phyloP scores from a whole-genome alignment of 2,329 filamentous ascomycete species.

The Aspergillus brunneoviolaceus region DNA sequence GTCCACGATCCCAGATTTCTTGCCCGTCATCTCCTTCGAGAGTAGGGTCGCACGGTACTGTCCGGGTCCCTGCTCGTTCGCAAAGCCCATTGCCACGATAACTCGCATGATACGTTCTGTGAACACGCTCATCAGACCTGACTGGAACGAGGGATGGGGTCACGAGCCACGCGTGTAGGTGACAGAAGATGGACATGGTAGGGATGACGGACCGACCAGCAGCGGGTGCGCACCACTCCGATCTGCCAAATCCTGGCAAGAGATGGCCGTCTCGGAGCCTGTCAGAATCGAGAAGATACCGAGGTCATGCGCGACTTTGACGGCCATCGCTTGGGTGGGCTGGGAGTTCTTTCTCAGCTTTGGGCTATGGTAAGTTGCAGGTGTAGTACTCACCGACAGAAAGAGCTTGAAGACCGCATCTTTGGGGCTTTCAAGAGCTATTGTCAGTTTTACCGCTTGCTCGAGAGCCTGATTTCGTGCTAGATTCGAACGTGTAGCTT shows the following conservation, averaged over 20 bases:
- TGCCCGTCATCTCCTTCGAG: slow-evolving; percentile 20
- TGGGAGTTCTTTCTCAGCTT: background rate
- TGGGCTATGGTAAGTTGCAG: background rate
- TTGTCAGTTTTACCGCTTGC: slow-evolving; percentile 15
- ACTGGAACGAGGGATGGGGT: too few species aligned
- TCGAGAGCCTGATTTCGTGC: slow-evolving; percentile 12
- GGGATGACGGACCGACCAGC: slow-evolving; percentile 21
- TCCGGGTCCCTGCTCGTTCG: slow-evolving; percentile 12
- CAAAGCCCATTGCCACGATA: slow-evolving; percentile 19
- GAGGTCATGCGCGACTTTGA: slow-evolving; percentile 22
- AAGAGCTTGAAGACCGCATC: slow-evolving; percentile 23
- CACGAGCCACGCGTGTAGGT: too few species aligned
- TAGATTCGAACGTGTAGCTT: too few species aligned
- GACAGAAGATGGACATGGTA: too few species aligned
- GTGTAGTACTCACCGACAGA: slow-evolving; percentile 11
- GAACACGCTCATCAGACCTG: background rate
- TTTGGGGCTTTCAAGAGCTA: slow-evolving; percentile 19
- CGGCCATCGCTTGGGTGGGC: slow-evolving; percentile 21
- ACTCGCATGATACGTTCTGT: slow-evolving; percentile 26
- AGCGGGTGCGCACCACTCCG: slow-evolving; percentile 24
- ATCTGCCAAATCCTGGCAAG: slow-evolving; percentile 18
- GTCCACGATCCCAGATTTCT: slow-evolving; percentile 17
- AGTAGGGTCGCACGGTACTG: slow-evolving; percentile 19
- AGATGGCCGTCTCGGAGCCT: slow-evolving; percentile 13
- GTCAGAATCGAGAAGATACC: slow-evolving; percentile 20